Evolutionary conservation across 2,329 filamentous ascomycete genomes (phyloP), one percentile per base, ranked within the genome.

Genomic region (Scedosporium dehoogii): DNA sequence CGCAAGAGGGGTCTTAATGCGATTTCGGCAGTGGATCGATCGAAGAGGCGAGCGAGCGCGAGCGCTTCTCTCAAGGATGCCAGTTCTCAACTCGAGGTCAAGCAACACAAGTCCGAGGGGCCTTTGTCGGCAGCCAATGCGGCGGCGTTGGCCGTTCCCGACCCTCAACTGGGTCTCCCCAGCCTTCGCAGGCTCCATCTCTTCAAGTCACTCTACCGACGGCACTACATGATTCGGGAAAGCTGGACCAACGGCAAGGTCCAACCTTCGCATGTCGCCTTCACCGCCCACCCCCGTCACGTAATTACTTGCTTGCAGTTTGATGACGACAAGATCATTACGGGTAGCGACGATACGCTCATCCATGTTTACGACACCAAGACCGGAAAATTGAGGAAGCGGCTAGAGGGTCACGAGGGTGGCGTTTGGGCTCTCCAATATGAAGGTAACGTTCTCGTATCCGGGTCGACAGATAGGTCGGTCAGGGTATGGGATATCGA

Each of bases 401-500:
- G 89, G 66, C 84, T 99, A 2, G 88, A 92, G 69, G 94, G 94
- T 1, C 94, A 99, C 68, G 94, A 99, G 73, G 94, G 94, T 41
- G 94, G 94, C 56, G 94, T 99, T 1, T 99, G 94, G 94, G 94
- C 94, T 33, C 77, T 99, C 61, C 92, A 97, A 73, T 99, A 97
- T 71, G 88, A 97, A 71, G 93, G 92, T 59, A 97, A 97, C 71
- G 91, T 90, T 16, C 78, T 99, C 21, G 94, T 99, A 2, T 99
- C 94, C 16, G 94, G 94, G 2, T 97, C 92, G 6, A 99, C 94
- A 0, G 94, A 99, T 74, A 84, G 94, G 57, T 96, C 94, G 10
- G 94, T 99, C n/a, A 87, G 94, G n/a, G 93, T 99, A 0, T 99
- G 94, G 94, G 93, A 99, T 72, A 97, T 99, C 66, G 91, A 96